Percentiles rank a stretch among this genome's conserved stretches.
phyloP scores from a whole-genome alignment of 352 stramenopile genomes.

The Phytophthora fragariaefolia region DNA sequence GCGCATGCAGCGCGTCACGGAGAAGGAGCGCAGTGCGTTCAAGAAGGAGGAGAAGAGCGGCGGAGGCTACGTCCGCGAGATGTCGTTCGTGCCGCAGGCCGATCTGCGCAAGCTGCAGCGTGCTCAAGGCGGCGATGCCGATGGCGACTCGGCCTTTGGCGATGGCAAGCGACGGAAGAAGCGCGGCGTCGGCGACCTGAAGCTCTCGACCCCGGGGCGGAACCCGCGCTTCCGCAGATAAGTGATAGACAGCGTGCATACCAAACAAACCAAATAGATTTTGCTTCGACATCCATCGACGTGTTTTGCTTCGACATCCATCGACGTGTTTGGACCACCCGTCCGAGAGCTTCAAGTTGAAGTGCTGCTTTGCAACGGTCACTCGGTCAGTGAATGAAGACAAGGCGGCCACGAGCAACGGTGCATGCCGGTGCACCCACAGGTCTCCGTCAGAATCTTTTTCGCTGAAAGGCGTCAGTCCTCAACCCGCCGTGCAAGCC shows the following conservation, averaged over 20 bases:
- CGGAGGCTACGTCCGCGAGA: slow-evolving; percentile 84
- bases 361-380: neutral
- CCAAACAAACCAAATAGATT: slow-evolving; percentile 26
- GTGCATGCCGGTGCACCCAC: slow-evolving; percentile 11
- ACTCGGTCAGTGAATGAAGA: slow-evolving; percentile 1
- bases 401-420: slow-evolving; percentile 1
- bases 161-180: slow-evolving; percentile 73
- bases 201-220: slow-evolving; percentile 53
- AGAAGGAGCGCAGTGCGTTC: slow-evolving; percentile 81
- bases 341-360: neutral
- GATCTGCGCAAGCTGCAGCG: slow-evolving; percentile 65
- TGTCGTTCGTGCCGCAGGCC: slow-evolving; percentile 78
- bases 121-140: slow-evolving; percentile 26
- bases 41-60: slow-evolving; percentile 82
- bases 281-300: slow-evolving; percentile 8
- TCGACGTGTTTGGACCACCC: no score
- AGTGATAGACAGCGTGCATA: slow-evolving; percentile 22
- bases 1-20: slow-evolving; percentile 71
- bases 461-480: slow-evolving; percentile 4
- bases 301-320: neutral
- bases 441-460: slow-evolving; percentile 9
- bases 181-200: slow-evolving; percentile 78
- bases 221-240: slow-evolving; percentile 72
- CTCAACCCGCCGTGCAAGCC: neutral
- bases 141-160: slow-evolving; percentile 28